These are phyloP conservation scores for Platanthera zijinensis DNA, from an alignment of 106 monocot species.

Conservation along the genomic window DNA sequence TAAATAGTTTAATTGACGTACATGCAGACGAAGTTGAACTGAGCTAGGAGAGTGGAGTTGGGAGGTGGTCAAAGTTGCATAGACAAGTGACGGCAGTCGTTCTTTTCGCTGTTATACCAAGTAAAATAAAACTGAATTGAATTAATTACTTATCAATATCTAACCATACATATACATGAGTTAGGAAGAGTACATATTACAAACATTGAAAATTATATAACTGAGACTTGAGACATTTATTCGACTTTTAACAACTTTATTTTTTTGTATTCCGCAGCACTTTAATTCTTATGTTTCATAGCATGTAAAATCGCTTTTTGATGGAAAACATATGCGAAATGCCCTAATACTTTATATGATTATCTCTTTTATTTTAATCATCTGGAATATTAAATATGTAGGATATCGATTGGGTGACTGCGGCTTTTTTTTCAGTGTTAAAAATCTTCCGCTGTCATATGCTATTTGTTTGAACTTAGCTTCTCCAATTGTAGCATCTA, in stretches of 20 bases:
- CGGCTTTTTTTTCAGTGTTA: slow-evolving; percentile 30
- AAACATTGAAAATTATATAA: no score
- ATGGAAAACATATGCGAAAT: neutral
- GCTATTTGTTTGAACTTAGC: slow-evolving; percentile 34
- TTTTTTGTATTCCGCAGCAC: neutral
- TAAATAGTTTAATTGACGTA: no score
- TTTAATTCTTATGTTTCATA: neutral
- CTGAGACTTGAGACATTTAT: no score
- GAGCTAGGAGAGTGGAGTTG: no score
- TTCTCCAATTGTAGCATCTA: slow-evolving; percentile 34
- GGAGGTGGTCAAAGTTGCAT: no score
- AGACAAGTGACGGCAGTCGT: no score
- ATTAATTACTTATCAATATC: no score
- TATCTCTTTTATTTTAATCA: neutral
- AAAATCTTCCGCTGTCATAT: slow-evolving; percentile 28
- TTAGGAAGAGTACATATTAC: no score
- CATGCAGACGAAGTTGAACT: no score
- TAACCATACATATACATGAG: no score
- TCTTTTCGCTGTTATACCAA: no score
- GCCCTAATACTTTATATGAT: neutral
- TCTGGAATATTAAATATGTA: neutral
- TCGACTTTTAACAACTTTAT: neutral
- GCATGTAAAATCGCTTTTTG: neutral
- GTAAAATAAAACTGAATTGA: no score
- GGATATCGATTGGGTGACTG: neutral